These are phyloP conservation scores for Hevea brasiliensis DNA, from an alignment of 345 rosid genomes.

Conservation along the genomic window DNA sequence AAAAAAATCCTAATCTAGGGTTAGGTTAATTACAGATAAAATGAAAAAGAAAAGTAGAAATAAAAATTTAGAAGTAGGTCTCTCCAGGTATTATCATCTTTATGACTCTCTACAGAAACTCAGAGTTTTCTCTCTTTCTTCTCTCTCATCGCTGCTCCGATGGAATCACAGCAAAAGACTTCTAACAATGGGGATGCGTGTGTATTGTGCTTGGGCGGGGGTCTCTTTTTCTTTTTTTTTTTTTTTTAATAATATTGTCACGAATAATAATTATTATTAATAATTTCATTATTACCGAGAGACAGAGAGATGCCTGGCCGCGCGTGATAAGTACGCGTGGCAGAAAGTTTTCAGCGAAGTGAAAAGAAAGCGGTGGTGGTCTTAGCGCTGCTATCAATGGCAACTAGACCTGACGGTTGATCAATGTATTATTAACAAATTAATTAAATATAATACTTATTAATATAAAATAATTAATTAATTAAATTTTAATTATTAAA, in stretches of 20 bases:
- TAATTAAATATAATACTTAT: too few species aligned
- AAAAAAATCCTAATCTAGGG: background rate
- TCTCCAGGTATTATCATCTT: slow-evolving; percentile 5
- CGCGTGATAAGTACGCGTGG: slow-evolving; percentile 11
- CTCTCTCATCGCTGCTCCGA: slow-evolving; percentile 6
- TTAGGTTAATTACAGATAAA: slow-evolving; percentile 23
- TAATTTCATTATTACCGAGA: background rate
- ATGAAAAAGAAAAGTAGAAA: background rate
- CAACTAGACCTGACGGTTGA: too few species aligned
- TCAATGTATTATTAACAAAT: too few species aligned
- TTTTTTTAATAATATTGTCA: background rate
- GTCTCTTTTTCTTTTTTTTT: too few species aligned
- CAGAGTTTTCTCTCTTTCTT: slow-evolving; percentile 2
- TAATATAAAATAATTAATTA: too few species aligned
- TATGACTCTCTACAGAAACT: background rate
- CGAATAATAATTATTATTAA: background rate
- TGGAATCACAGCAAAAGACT: slow-evolving; percentile 22
- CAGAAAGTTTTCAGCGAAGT: background rate
- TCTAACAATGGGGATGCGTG: slow-evolving; percentile 14
- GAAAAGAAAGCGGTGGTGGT: too few species aligned
- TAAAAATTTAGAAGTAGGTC: background rate
- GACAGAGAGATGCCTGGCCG: background rate
- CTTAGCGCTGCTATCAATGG: too few species aligned
- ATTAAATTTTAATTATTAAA: too few species aligned
- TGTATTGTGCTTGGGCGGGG: background rate